Conservation (phyloP, 2,329 filamentous ascomycete genomes). For the Lecanosticta acicola region DNA sequence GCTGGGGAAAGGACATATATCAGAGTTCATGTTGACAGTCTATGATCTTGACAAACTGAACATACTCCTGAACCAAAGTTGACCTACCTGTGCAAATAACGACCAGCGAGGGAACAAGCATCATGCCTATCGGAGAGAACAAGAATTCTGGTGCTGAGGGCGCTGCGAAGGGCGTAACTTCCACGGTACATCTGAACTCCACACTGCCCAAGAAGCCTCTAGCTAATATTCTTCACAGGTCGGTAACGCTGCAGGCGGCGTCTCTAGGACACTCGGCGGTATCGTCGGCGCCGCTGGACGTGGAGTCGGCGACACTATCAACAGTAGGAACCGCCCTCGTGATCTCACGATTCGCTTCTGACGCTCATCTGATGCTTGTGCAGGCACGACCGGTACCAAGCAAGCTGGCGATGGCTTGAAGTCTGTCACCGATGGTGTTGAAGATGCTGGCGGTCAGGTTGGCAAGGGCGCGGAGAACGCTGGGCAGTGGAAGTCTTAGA, state of each 20-base stretch:
- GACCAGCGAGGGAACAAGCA: constrained; percentile 5
- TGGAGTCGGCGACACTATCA: constrained; percentile 43
- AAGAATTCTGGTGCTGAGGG: constrained; percentile 25
- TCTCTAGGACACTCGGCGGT: constrained; percentile 49
- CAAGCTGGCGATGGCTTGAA: constrained; percentile 40
- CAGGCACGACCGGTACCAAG: constrained; percentile 39
- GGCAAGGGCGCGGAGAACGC: constrained; percentile 44
- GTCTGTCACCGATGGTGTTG: constrained; percentile 41
- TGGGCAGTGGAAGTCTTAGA: constrained; percentile 39
- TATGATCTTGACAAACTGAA: too few relatives aligned
- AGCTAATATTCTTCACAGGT: constrained; percentile 11
- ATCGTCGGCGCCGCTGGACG: constrained; percentile 46
- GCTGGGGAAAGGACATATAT: too few relatives aligned
- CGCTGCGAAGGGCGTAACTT: constrained; percentile 31
- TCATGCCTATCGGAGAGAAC: constrained; percentile 10
- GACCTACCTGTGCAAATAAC: too few relatives aligned
- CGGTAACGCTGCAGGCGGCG: constrained; percentile 52
- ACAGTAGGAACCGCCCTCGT: constrained; percentile 27
- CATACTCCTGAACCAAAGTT: too few relatives aligned
- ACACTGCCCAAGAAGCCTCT: neutral
- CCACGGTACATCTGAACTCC: constrained; percentile 19
- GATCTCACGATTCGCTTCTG: too few relatives aligned
- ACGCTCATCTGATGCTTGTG: neutral
- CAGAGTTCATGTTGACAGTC: too few relatives aligned
- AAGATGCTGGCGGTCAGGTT: constrained; percentile 39